Evolutionary conservation across 148 eudicot species (phyloP), one percentile per base, ranked within the genome.

Genomic region (Cornus controversa): DNA sequence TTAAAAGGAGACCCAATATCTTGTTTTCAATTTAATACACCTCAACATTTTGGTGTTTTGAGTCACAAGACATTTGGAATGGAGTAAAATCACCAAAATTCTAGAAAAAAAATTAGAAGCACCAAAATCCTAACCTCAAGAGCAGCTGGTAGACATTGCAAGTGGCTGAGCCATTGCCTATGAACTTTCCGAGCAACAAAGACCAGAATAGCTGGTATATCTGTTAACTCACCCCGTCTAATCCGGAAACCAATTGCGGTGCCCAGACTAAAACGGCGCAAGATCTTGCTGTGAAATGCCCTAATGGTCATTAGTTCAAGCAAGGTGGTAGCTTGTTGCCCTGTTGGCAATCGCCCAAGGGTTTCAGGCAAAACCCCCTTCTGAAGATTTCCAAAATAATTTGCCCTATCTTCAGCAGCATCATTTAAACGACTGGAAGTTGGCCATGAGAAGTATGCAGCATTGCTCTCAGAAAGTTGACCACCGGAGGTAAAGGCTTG

Each of bases 371-470:
- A 80, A 62, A 85, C 91, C 50, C 90, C 91, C 47, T 90, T 90
- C 70, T 88, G 90, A 65, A 90, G 84, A 82, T 90, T 88, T 20
- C 89, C 89, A 81, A 90, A 90, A 79, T 90, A 85, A 77, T 83
- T 84, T 25, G 82, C 89, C 79, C 94, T 83, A 70, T 86, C 91
- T 81, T 90, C 91, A 54, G 94, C 91, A 63, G 87, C 84, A 85
- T 84, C 86, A 60, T 81, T 80, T 66, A 88, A 77, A 25, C 88
- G 77, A 79, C 89, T 81, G 14, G 88, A 84, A 82, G 92, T 85
- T 34, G 91, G 93, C 91, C 94, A 90, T 22, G 91, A 90, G 69
- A 90, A 90, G 85, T 86, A 88, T 68, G 89, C 85, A 24, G 93
- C 89, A 75, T 80, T 90, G 76, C 81, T 85, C 74, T 90, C 94